Percentiles rank a stretch among this genome's conserved stretches.
These are phyloP conservation scores for slime mould (Dictyostelium discoideum) DNA, from an alignment of 78 protist species.

Conservation along the genomic window dicty_2.7 NC_007088.5:3132501-3133000, in stretches of 20 bases:
- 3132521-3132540: neutral
- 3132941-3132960: neutral
- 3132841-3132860: neutral
- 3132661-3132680: neutral
- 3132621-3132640: conserved; percentile 32
- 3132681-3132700: neutral
- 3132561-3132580: neutral
- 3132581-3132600: neutral
- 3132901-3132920: conserved; percentile 47
- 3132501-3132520: neutral
- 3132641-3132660: conserved; percentile 9
- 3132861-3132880: neutral
- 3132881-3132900: conserved; percentile 5
- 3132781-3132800: neutral
- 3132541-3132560: neutral
- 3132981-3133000: neutral
- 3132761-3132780: neutral
- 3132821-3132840: neutral
- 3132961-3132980: neutral
- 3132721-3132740: neutral
- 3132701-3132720: neutral
- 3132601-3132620: neutral
- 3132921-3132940: conserved; percentile 6
- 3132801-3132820: neutral
- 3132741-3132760: neutral